Conservation (phyloP, 495 filamentous ascomycete genomes). For the Pyrenopolyporus hunteri region DNA sequence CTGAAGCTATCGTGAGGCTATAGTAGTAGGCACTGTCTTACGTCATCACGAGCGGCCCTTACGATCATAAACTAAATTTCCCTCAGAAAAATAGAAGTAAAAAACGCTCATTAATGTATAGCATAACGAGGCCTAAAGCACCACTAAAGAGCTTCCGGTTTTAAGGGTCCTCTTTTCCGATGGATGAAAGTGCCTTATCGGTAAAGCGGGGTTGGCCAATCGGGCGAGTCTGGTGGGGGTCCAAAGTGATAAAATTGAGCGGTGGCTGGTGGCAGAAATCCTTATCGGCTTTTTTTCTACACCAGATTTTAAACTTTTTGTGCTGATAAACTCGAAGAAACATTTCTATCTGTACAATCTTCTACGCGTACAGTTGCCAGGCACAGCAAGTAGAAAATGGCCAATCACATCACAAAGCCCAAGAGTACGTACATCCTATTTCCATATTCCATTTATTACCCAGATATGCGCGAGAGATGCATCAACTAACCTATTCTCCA, state of each 20-base stretch:
- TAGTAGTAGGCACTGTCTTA: no score
- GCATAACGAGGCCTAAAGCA: slow-evolving; percentile 9
- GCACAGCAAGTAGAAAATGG: slow-evolving; percentile 42
- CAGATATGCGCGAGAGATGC: neutral
- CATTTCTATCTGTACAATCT: neutral
- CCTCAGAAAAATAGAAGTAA: no score
- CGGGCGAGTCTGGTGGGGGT: slow-evolving; percentile 16
- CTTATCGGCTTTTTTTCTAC: slow-evolving; percentile 22
- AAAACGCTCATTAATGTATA: no score
- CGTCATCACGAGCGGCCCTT: no score
- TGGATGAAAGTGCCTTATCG: slow-evolving; percentile 25
- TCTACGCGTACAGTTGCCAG: slow-evolving; percentile 9
- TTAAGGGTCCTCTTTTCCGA: slow-evolving; percentile 12
- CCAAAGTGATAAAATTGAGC: slow-evolving; percentile 46
- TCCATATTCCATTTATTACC: neutral
- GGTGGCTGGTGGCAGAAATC: slow-evolving; percentile 48
- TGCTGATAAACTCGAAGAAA: slow-evolving; percentile 5
- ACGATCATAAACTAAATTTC: no score
- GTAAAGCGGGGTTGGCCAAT: slow-evolving; percentile 30
- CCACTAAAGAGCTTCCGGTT: slow-evolving; percentile 14
- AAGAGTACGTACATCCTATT: slow-evolving; percentile 49
- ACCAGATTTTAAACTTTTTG: slow-evolving; percentile 38
- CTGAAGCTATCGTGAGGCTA: slow-evolving; percentile 32
- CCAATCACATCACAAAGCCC: slow-evolving; percentile 58
- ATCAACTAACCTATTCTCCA: slow-evolving; percentile 45